Base-by-base conservation (phyloP, 1,284 basidiomycete genomes). In the Cryptococcus neoformans region DNA sequence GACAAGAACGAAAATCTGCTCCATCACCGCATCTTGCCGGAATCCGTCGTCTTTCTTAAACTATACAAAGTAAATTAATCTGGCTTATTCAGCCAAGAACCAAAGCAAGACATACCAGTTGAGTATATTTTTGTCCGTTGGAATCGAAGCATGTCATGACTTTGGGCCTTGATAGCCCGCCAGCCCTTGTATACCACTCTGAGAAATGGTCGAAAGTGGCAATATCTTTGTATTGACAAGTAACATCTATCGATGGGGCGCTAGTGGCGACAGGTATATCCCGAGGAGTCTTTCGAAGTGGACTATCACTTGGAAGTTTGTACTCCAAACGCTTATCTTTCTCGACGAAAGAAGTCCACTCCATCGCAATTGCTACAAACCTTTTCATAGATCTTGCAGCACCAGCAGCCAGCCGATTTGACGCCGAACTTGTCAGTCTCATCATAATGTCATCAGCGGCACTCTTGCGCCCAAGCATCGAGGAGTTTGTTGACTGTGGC, bases 1-100 rank as follows among this genome's bases (percentile, higher is more conserved):
- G 54, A 93, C 88, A 44, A 98, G 82, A 37, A 87, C 85, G 69
- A 99, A 99, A 1, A 97, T 92, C 77, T 99, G 96, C 71, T 97
- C 92, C 94, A 99, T 97, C 48, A 99, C 92, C 0, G 95, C 94
- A 72, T 99, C 95, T 76, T 99, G 96, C 36, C 95, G 86, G 38
- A 96, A 77, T 69, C 99, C 95, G 65, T 97, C 93, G 16, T 87
- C 83, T 10, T 90, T 89, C 75, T 99, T 99, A 80, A 94, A 96
- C 91, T 97, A 39, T 2, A 10, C 47, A 21, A 11, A 35, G 17
- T 21, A 21, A 7, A 48, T 41, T 16, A 51, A 14, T 11, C 37
- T 35, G n/a, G 3, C 37, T n/a, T 42, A n/a, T 10, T 21, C 53
- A 54, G 16, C 9, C 10, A 47, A 21, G 45, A 34, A 10, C 8